Evolutionary conservation across 2,329 filamentous ascomycete genomes (phyloP).

Genomic region (Trichoderma gracile): DNA sequence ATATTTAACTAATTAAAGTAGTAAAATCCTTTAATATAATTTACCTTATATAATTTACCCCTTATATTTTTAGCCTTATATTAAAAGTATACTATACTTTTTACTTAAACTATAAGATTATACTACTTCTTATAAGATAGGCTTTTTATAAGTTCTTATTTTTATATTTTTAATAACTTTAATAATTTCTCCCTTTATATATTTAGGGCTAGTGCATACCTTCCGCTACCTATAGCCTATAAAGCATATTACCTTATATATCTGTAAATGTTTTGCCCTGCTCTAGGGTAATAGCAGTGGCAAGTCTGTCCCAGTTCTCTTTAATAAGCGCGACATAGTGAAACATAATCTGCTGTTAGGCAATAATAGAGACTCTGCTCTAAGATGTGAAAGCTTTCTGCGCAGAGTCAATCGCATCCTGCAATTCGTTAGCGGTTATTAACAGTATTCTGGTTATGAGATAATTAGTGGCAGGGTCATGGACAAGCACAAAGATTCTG

Average conservation of each 20-base stretch:
- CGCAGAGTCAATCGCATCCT: neutral
- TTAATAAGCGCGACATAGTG: neutral
- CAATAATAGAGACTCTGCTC: conserved; percentile 2
- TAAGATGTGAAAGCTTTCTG: neutral
- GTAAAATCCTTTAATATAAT: no score
- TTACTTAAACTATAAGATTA: no score
- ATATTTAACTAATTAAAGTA: no score
- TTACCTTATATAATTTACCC: no score
- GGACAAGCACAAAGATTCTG: neutral
- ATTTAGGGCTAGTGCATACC: neutral
- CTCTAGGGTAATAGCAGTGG: neutral
- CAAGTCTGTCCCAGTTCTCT: conserved; percentile 5
- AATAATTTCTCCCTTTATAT: neutral
- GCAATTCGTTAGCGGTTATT: neutral
- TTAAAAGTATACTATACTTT: no score
- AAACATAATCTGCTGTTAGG: conserved; percentile 5
- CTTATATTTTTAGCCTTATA: no score
- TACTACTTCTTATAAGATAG: no score
- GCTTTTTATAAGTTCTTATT: neutral
- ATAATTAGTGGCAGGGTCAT: neutral
- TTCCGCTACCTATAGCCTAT: neutral
- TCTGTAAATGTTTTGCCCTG: conserved; percentile 9
- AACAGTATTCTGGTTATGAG: neutral
- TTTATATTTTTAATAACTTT: neutral
- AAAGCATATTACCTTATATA: neutral